Evolutionary conservation across 164 flowering plant species (phyloP).

Genomic region (Dillenia turbinata): DNA sequence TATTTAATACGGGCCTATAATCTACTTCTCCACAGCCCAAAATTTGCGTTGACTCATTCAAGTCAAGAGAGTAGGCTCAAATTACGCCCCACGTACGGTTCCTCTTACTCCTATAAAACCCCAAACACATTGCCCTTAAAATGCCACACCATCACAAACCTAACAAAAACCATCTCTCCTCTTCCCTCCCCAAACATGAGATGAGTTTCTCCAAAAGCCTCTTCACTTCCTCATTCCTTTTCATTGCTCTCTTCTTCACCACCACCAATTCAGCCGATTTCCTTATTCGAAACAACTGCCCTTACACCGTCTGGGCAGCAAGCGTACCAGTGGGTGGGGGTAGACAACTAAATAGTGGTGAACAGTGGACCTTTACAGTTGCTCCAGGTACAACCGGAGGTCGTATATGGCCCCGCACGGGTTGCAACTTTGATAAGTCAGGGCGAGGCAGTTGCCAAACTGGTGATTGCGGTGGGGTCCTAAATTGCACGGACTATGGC

Average conservation of each 20-base stretch:
- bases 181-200: not conserved
- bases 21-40: too few species aligned
- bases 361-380: slow-evolving; percentile 7
- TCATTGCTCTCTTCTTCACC: not conserved
- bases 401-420: slow-evolving; percentile 19
- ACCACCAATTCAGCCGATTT: slow-evolving; percentile 3
- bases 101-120: too few species aligned
- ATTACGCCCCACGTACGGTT: too few species aligned
- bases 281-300: slow-evolving; percentile 1
- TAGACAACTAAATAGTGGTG: slow-evolving; percentile 1
- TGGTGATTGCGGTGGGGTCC: slow-evolving; percentile 18
- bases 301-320: slow-evolving; percentile 12
- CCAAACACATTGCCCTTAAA: too few species aligned
- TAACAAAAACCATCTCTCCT: not conserved
- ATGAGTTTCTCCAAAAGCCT: not conserved
- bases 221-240: not conserved
- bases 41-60: too few species aligned
- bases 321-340: slow-evolving; percentile 19
- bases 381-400: slow-evolving; percentile 3
- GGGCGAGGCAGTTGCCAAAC: slow-evolving; percentile 12
- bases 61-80: too few species aligned
- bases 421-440: slow-evolving; percentile 9
- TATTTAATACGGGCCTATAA: too few species aligned
- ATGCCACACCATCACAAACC: too few species aligned
- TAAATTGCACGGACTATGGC: slow-evolving; percentile 11